Conservation (phyloP, 768 basidiomycete species). For the Auricularia heimuer region DNA sequence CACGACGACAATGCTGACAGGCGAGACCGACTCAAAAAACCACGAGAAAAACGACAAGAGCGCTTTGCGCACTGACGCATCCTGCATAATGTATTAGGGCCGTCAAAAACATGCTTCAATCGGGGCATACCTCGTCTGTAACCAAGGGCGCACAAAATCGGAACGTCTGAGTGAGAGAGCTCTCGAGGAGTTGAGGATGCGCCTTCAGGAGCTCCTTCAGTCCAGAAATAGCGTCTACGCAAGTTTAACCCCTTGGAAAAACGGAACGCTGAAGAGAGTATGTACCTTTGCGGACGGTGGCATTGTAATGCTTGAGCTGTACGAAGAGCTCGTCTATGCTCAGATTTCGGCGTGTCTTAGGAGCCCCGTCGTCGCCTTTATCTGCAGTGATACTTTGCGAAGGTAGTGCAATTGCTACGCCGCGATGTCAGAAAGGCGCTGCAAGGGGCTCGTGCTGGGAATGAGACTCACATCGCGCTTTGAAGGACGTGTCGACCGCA, state of each 20-base stretch:
- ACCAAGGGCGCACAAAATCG: constrained; percentile 60
- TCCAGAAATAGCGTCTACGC: constrained; percentile 60
- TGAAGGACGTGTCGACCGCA: constrained; percentile 92
- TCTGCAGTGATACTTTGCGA: constrained; percentile 63
- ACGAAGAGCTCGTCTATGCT: constrained; percentile 66
- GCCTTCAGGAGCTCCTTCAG: constrained; percentile 60
- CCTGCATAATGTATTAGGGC: constrained; percentile 35
- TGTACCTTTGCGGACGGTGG: constrained; percentile 62
- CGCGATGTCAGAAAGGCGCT: not conserved
- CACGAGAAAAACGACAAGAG: constrained; percentile 61
- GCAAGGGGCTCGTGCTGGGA: not conserved
- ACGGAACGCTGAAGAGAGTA: not conserved
- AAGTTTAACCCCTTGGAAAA: not conserved
- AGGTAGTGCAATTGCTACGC: constrained; percentile 78
- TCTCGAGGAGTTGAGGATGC: constrained; percentile 44
- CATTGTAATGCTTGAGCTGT: constrained; percentile 77
- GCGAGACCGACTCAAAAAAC: constrained; percentile 55
- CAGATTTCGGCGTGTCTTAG: constrained; percentile 68
- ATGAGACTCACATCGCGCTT: constrained; percentile 66
- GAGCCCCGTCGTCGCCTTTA: constrained; percentile 39
- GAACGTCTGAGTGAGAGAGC: constrained; percentile 45
- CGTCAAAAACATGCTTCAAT: not conserved
- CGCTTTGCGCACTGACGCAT: constrained; percentile 66
- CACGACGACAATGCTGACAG: not conserved
- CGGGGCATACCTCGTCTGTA: constrained; percentile 60